Evolutionary conservation across 2,329 filamentous ascomycete genomes (phyloP).

Genomic region (Domatiomyces catenatus): DNA sequence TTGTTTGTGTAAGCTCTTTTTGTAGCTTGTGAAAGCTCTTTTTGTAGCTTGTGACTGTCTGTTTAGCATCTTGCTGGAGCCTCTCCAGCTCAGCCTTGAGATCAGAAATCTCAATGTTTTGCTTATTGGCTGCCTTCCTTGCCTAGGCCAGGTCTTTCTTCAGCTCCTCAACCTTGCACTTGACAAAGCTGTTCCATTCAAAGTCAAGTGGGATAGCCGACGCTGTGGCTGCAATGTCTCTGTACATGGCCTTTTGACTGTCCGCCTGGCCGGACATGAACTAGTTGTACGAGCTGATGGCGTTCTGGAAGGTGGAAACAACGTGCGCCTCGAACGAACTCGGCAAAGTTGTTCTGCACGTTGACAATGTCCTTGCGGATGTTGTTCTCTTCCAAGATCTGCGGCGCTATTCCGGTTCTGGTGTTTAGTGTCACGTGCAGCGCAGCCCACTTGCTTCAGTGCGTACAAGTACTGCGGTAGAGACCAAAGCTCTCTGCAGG

Average conservation of each 20-base stretch:
- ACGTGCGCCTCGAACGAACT: constrained; percentile 83
- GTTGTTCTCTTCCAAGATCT: constrained; percentile 90
- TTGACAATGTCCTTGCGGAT: constrained; percentile 72
- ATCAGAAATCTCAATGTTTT: constrained; percentile 9
- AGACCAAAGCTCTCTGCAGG: too few species aligned
- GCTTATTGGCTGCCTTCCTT: constrained; percentile 30
- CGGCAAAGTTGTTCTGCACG: constrained; percentile 77
- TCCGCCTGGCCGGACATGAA: constrained; percentile 68
- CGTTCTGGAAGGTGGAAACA: constrained; percentile 64
- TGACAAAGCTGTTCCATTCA: constrained; percentile 77
- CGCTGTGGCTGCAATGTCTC: constrained; percentile 61
- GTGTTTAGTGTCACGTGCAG: too few species aligned
- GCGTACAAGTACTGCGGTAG: too few species aligned
- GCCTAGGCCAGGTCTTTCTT: constrained; percentile 36
- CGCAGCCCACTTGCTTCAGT: too few species aligned
- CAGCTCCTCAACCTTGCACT: constrained; percentile 43
- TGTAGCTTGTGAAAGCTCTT: constrained; percentile 33
- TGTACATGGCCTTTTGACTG: constrained; percentile 63
- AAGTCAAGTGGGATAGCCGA: constrained; percentile 71
- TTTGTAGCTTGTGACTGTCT: constrained; percentile 6
- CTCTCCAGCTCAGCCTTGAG: constrained; percentile 1
- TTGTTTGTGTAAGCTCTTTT: constrained; percentile 37
- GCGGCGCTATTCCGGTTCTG: too few species aligned
- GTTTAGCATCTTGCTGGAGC: background rate
- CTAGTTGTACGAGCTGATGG: constrained; percentile 68